Base-by-base conservation (phyloP, 805 yeast species). In the Saccharomycopsis sp. region DNA sequence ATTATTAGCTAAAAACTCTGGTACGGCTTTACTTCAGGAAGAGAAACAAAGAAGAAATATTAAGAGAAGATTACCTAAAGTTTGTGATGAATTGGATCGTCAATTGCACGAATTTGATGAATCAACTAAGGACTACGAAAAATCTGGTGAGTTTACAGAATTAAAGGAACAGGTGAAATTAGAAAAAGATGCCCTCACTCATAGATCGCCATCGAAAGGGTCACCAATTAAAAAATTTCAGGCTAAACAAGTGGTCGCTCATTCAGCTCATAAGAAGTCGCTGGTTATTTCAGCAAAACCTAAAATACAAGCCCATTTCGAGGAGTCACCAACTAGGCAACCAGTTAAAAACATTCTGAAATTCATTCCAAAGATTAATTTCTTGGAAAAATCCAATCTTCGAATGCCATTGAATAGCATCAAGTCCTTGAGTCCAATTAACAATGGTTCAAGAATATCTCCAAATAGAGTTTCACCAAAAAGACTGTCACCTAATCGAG, bases 21-120 rank as follows among this genome's bases (percentile, higher is more conserved):
- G 90, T 51, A 81, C 79, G 49, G 81, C 89, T 20, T 65, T 90
- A 47, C 68, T 84, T 46, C 74, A 81, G 46, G 98, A 90, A 58
- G 96, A 88, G 58, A 81, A 72, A 56, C 67, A 79, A 32, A 67
- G 97, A 44, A 81, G 81, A 53, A 72, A 74, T 43, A 68, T 89
- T 5, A 63, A 74, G n/a, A 77, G 77, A 56, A 74, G 74, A 53
- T 65, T 85, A 53, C 97, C 97, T 0, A 66, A 68, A 29, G 67
- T 83, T 0, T 62, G 85, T 7, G 61, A 65, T 3, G 73, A 68
- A 1, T 61, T 90, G 39, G 73, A 71, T 48, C 34, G 50, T 1
- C 72, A 72, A 40, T 54, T 85, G 3, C 47, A 54, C 3, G 64
- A 63, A 9, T 84, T 75, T 66, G 79, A 81, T 51, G 54, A 59